phyloP scores from a whole-genome alignment of 164 flowering plant species.

The Cinnamomum micranthum region DNA sequence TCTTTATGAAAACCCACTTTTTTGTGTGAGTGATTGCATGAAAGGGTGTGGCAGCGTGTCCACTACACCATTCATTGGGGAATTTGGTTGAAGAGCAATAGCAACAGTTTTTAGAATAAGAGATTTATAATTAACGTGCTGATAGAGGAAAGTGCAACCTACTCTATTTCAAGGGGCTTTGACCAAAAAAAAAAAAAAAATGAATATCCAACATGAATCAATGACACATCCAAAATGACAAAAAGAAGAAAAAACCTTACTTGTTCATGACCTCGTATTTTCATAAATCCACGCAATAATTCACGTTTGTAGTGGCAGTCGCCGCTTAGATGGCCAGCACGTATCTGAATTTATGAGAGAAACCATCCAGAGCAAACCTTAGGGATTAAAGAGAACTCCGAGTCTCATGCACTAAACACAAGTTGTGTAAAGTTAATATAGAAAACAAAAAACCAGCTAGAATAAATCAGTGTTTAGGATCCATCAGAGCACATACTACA shows the following conservation, averaged over 20 bases:
- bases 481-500: background rate
- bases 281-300: conserved; percentile 70
- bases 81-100: no score
- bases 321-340: conserved; percentile 92
- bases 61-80: no score
- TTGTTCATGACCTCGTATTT: conserved; percentile 88
- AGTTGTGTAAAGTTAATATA: background rate
- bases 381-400: background rate
- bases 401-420: background rate
- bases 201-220: no score
- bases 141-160: no score
- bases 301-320: conserved; percentile 95
- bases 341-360: conserved; percentile 41
- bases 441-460: background rate
- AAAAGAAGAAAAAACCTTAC: conserved; percentile 32
- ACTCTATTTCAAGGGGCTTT: no score
- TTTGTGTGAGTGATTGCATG: no score
- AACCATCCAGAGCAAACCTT: background rate
- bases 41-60: no score
- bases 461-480: background rate
- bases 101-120: no score
- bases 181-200: no score
- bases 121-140: no score
- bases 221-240: no score
- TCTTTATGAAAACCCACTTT: no score